Percentiles rank a stretch among this genome's conserved stretches.
These are phyloP conservation scores for Aspergillus sojae DNA, from an alignment of 2,329 filamentous ascomycete species.

Conservation along the genomic window DNA sequence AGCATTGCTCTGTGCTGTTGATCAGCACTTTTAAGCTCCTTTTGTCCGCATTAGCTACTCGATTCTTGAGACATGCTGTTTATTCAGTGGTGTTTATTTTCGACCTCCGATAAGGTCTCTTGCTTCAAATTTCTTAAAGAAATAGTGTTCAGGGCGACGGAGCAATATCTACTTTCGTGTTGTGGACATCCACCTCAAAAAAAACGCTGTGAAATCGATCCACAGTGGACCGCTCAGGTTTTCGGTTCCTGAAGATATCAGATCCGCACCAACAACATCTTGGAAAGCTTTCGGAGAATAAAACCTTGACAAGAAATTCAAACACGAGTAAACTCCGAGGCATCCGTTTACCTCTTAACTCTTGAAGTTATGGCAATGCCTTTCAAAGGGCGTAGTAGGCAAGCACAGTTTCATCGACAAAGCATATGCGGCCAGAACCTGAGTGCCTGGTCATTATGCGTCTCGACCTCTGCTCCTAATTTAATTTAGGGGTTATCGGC, in stretches of 20 bases:
- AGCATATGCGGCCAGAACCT: not conserved
- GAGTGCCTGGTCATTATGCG: not conserved
- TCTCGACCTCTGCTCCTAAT: not conserved
- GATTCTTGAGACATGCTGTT: not conserved
- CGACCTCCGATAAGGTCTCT: not conserved
- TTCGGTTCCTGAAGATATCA: not conserved
- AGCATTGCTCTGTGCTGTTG: not conserved
- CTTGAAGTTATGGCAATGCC: not conserved
- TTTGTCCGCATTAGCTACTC: not conserved
- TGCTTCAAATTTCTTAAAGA: not conserved
- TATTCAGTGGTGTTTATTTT: not conserved
- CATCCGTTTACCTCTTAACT: not conserved
- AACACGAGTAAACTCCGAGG: not conserved
- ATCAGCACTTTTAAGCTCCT: not conserved
- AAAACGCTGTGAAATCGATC: not conserved
- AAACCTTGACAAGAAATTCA: not conserved
- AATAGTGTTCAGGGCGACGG: not conserved
- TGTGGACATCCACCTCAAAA: not conserved
- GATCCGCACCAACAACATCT: not conserved
- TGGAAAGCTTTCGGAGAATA: not conserved
- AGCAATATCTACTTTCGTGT: not conserved
- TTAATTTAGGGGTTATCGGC: not conserved
- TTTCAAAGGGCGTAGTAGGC: not conserved
- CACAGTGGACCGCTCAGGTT: not conserved
- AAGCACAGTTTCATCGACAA: not conserved